Evolutionary conservation across 768 basidiomycete genomes (phyloP), one percentile per base, ranked within the genome.

Genomic region (Rhodosporidiobolus odoratus): DNA sequence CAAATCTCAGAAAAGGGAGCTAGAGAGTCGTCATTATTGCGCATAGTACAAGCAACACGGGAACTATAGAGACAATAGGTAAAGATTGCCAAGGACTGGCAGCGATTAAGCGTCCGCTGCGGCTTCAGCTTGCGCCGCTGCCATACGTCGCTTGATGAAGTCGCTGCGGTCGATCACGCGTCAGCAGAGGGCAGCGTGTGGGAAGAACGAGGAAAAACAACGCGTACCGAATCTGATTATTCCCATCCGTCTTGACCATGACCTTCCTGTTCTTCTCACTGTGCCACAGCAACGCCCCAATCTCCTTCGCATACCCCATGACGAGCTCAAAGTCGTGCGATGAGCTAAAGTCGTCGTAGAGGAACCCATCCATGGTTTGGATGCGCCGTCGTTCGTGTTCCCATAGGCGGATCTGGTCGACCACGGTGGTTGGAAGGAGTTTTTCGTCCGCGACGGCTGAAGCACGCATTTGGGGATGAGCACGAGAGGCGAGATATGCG

Each of bases 341-440:
- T 25, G 91, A 90, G 34, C 88, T 85, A 79, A 96, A 96, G 57
- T 87, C 86, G 50, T 86, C 92, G 81, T 94, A 96, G 48, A 96
- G 85, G 78, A 88, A 92, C 47, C 91, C 92, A 91, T 95, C 90
- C 79, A 87, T 84, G 50, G 90, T 88, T 76, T 90, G 89, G 16
- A 98, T 83, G 62, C 96, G 86, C 79, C 96, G 93, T 80, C 89
- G 86, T 82, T 98, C 96, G 53, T 94, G 83, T 80, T 99, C 94
- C 93, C 96, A 99, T 25, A 98, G 83, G 66, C 95, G 87, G 71
- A 99, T 90, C 80, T 98, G 95, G 81, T 99, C 95, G 78, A 96
- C 93, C 0, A 99, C 95, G 0, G 96, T 98, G 53, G 96, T 92
- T 37, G 96, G 95, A 32, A 99, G 83, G 21, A 98, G 82, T 15